Evolutionary conservation across 176 grass and related monocot genomes (phyloP), one percentile per base, ranked within the genome.

Genomic region (Poa annua): DNA sequence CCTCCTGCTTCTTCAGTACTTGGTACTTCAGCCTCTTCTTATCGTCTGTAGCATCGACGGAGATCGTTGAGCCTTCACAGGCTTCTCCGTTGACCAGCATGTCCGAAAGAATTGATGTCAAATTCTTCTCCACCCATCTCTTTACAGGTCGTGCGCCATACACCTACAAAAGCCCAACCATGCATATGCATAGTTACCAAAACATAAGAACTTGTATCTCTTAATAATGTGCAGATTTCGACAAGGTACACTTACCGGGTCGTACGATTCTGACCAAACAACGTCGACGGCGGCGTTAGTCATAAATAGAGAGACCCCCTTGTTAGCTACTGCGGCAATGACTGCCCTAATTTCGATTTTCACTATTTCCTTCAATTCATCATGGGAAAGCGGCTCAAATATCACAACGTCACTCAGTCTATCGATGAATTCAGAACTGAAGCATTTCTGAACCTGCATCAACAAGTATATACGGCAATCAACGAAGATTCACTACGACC

Each of bases 71-170:
- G 8, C 33, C 35, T 5, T 4, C 65, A 20, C 35, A 38, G 34
- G 65, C 65, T 68, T 68, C 35, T 68, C 35, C 35, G 2, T 68
- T 11, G 16, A 69, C 66, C 35, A 69, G 10, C 66, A 69, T 69
- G 19, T 69, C 35, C 9, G 66, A 69, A 20, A 69, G 35, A 39
- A 68, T n/a, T 11, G 35, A 5, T 3, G 19, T 39, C 17, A 68
- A 17, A 10, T 68, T 6, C 17, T 68, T 68, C 15, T 68, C 34
- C 35, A 68, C 35, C 65, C 65, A 68, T 35, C 63, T 36, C 17
- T 17, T 66, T 10, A 66, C 36, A 16, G 63, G 63, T 32, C 29
- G 35, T 66, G 63, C 63, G 3, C 63, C 34, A 34, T 34, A 34
- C 34, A 34, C 34, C 34, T 34, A 34, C 34, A 34, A 34, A 34